A percentile compares a stretch with the other conserved stretches of the same genome.
phyloP scores from a whole-genome alignment of 2,329 filamentous ascomycete species.

The Epichloe coenophiala region DNA sequence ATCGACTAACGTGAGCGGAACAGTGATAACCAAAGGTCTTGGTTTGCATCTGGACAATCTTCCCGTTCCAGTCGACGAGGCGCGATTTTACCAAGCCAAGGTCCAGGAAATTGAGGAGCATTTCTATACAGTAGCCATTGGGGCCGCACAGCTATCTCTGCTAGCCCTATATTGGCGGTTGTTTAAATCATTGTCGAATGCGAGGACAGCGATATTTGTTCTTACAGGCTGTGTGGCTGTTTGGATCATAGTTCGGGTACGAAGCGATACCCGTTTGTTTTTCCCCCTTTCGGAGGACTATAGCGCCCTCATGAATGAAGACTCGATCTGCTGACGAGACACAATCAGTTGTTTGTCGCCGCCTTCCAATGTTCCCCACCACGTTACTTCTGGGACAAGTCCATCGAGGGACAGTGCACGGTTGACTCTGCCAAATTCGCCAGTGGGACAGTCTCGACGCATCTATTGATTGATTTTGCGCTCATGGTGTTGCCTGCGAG shows the following conservation, averaged over 20 bases:
- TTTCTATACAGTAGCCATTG: slow-evolving; percentile 6
- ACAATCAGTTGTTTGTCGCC: not conserved
- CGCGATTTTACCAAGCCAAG: slow-evolving; percentile 6
- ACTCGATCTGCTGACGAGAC: not conserved
- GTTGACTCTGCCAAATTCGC: slow-evolving; percentile 6
- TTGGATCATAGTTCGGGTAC: not conserved
- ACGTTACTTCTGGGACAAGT: slow-evolving; percentile 3
- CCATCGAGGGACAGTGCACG: slow-evolving; percentile 1
- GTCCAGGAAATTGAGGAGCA: slow-evolving; percentile 8
- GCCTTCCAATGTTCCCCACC: not conserved
- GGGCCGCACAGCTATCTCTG: slow-evolving; percentile 6
- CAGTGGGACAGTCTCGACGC: not conserved
- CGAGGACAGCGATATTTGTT: slow-evolving; percentile 1
- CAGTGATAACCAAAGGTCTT: slow-evolving; percentile 3
- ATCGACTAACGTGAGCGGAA: not conserved
- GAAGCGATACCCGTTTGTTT: not conserved
- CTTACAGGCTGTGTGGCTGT: not conserved
- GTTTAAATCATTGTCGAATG: slow-evolving; percentile 2
- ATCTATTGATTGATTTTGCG: not conserved
- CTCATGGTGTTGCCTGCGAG: not conserved
- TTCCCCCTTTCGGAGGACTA: no score
- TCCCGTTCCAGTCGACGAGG: slow-evolving; percentile 3
- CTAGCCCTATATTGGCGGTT: slow-evolving; percentile 6
- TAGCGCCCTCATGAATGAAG: no score
- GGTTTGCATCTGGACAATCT: slow-evolving; percentile 5